These are phyloP conservation scores for Macadamia tetraphylla DNA, from an alignment of 164 flowering plant species.

Conservation along the genomic window DNA sequence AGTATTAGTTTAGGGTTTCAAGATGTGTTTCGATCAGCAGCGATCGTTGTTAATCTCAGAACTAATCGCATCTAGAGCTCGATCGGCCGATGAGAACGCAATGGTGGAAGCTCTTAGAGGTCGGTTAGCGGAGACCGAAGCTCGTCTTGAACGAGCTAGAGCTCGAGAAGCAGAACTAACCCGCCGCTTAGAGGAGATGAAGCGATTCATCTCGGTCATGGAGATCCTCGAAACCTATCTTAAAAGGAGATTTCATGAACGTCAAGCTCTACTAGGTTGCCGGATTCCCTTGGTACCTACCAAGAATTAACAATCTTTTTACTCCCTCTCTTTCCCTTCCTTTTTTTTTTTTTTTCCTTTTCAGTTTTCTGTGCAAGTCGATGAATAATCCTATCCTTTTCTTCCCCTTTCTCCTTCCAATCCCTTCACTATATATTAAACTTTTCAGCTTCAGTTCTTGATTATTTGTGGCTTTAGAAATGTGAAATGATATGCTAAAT, in stretches of 20 bases:
- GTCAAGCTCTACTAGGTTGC: conserved; percentile 25
- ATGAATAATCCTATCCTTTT: too few species aligned
- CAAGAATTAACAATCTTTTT: neutral
- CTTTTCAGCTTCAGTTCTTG: too few species aligned
- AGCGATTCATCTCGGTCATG: conserved; percentile 63
- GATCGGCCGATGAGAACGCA: conserved; percentile 15
- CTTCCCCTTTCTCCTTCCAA: too few species aligned
- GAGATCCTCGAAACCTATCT: conserved; percentile 57
- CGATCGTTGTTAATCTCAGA: conserved; percentile 16
- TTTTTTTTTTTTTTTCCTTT: too few species aligned
- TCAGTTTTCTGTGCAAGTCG: too few species aligned
- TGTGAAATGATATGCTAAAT: too few species aligned
- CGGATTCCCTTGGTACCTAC: conserved; percentile 12
- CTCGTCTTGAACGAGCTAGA: conserved; percentile 49
- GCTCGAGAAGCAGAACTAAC: conserved; percentile 69
- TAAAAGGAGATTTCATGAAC: conserved; percentile 38
- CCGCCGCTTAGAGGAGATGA: conserved; percentile 57
- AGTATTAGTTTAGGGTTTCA: neutral
- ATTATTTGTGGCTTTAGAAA: too few species aligned
- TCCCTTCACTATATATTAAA: too few species aligned
- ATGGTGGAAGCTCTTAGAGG: conserved; percentile 32
- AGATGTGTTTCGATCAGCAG: conserved; percentile 32
- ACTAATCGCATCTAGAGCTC: conserved; percentile 15
- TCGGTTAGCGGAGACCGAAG: conserved; percentile 63
- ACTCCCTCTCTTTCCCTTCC: neutral